A percentile compares a stretch with the other conserved stretches of the same genome.
These are phyloP conservation scores for Acanthamoeba polyphaga DNA, from an alignment of 208 protist genomes.

Conservation along the genomic window DNA sequence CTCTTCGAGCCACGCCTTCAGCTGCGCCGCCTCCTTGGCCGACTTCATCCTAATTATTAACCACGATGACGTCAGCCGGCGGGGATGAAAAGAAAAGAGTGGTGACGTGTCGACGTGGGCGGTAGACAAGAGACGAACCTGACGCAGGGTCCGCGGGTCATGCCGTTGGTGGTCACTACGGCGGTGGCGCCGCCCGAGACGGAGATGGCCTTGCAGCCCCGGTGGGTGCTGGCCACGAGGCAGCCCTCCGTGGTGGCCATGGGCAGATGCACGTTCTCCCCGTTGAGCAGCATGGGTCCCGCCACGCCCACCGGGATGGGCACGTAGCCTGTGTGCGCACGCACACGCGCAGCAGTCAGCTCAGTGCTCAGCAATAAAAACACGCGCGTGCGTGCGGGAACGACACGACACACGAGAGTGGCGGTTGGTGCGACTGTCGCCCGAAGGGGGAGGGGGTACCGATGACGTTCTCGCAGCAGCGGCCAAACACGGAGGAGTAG, in stretches of 20 bases:
- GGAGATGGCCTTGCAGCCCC: slow-evolving; percentile 96
- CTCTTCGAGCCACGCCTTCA: slow-evolving; percentile 94
- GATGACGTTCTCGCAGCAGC: slow-evolving; percentile 97
- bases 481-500: slow-evolving; percentile 94
- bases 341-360: not conserved
- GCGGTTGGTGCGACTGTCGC: not conserved
- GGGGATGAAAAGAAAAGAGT: not conserved
- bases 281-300: slow-evolving; percentile 96
- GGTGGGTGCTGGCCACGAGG: slow-evolving; percentile 96
- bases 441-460: slow-evolving; percentile 57
- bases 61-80: too few relatives aligned
- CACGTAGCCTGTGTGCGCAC: slow-evolving; percentile 92
- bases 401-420: not conserved
- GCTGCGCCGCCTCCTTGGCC: slow-evolving; percentile 90
- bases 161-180: slow-evolving; percentile 95
- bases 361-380: not conserved
- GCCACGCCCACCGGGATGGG: slow-evolving; percentile 96
- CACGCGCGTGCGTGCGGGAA: not conserved
- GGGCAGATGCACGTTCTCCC: slow-evolving; percentile 93
- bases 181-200: slow-evolving; percentile 92
- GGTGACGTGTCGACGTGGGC: too few relatives aligned
- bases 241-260: slow-evolving; percentile 99
- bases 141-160: slow-evolving; percentile 98
- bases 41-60: slow-evolving; percentile 84
- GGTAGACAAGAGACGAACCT: not conserved